These are phyloP conservation scores for Leishmania martiniquensis DNA, from an alignment of 208 protist genomes.

Conservation along the genomic window DNA sequence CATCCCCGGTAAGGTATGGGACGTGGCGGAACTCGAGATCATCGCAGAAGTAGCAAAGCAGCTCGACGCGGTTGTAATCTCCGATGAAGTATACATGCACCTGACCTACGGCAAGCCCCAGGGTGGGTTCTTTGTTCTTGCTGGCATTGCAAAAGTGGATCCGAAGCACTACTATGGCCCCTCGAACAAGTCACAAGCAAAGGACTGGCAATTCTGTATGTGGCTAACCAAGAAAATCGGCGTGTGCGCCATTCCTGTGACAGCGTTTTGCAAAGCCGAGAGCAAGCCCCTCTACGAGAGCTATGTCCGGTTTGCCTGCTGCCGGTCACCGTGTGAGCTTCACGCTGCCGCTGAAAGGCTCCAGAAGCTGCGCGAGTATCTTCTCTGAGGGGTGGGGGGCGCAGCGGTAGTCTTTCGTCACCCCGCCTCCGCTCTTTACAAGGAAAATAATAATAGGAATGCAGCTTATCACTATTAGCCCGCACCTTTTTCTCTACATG, in stretches of 20 bases:
- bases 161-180: constrained; percentile 70
- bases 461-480: not conserved
- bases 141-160: constrained; percentile 76
- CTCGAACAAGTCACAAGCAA: constrained; percentile 41
- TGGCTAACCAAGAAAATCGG: constrained; percentile 89
- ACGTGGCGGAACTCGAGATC: constrained; percentile 58
- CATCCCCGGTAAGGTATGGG: constrained; percentile 81
- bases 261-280: constrained; percentile 69
- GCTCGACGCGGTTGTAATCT: constrained; percentile 66
- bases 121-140: constrained; percentile 91
- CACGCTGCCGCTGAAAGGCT: constrained; percentile 50
- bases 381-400: constrained; percentile 7
- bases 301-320: constrained; percentile 90
- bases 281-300: constrained; percentile 59
- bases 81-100: constrained; percentile 93
- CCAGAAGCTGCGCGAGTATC: constrained; percentile 49
- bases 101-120: constrained; percentile 73
- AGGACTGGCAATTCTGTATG: constrained; percentile 89
- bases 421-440: not conserved
- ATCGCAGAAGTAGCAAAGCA: constrained; percentile 76
- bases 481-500: not conserved
- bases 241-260: constrained; percentile 87
- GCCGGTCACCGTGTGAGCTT: constrained; percentile 80
- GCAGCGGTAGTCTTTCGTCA: not conserved
- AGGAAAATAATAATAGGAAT: not conserved